These are phyloP conservation scores for Oenanthe sinensis DNA, from an alignment of 129 eudicot genomes.

Conservation along the genomic window DNA sequence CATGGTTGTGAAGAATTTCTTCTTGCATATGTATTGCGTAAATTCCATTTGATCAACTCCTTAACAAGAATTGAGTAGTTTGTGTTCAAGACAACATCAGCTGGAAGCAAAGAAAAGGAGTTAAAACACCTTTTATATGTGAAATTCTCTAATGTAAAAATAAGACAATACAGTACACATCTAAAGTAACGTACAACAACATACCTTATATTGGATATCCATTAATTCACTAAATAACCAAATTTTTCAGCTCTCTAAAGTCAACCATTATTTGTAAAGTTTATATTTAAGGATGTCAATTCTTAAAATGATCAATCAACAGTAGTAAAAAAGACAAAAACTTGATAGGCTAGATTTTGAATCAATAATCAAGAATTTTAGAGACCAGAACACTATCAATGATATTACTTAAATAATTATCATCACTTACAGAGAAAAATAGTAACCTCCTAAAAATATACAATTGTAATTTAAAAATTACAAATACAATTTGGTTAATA, in stretches of 20 bases:
- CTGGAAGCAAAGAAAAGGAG: background rate
- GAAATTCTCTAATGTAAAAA: background rate
- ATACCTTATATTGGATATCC: background rate
- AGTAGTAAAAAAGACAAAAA: background rate
- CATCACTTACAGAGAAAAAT: background rate
- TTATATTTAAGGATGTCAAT: background rate
- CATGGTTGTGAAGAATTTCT: background rate
- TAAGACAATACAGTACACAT: background rate
- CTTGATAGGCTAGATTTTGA: background rate
- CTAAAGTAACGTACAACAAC: background rate
- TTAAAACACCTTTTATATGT: too few relatives aligned
- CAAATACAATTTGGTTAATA: background rate
- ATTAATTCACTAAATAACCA: background rate
- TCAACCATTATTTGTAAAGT: background rate
- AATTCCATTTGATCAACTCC: background rate
- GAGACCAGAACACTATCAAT: background rate
- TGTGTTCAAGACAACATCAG: background rate
- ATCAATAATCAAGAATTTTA: background rate
- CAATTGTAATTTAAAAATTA: background rate
- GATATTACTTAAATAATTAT: too few relatives aligned
- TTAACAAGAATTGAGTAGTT: background rate
- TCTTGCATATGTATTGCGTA: background rate
- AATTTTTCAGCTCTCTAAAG: background rate
- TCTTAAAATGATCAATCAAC: background rate
- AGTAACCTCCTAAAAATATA: background rate